phyloP scores from a whole-genome alignment of 768 basidiomycete species.

The Candolleomyces aberdarensis region DNA sequence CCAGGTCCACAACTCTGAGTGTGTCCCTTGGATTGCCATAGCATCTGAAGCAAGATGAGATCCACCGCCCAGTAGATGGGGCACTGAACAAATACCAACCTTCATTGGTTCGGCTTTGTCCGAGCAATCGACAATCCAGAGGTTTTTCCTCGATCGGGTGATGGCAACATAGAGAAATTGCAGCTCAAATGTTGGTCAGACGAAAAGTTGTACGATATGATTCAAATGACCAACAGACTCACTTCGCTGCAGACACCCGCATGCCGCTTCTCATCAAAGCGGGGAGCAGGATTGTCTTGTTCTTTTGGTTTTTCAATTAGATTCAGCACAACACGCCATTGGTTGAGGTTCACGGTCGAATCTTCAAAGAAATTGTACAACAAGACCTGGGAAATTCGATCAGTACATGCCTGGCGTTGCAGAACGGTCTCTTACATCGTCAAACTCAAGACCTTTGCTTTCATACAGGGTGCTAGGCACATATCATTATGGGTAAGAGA shows the following conservation, averaged over 20 bases:
- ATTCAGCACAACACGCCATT: slow-evolving; percentile 61
- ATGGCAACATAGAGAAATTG: no score
- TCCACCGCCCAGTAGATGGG: no score
- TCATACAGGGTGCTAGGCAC: slow-evolving; percentile 55
- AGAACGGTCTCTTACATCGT: slow-evolving; percentile 39
- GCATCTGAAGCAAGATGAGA: no score
- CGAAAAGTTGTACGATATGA: no score
- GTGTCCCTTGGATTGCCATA: no score
- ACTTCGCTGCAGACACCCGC: slow-evolving; percentile 37
- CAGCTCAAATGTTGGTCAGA: no score
- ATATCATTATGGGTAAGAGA: not conserved
- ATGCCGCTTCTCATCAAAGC: slow-evolving; percentile 48
- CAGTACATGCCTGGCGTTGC: not conserved
- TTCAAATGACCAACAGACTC: no score
- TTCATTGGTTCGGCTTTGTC: no score
- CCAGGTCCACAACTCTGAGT: no score
- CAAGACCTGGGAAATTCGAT: slow-evolving; percentile 46
- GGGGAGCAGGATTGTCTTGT: slow-evolving; percentile 40
- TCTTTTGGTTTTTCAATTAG: slow-evolving; percentile 18
- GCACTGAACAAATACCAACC: no score
- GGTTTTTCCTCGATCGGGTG: no score
- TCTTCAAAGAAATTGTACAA: slow-evolving; percentile 75
- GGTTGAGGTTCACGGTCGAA: slow-evolving; percentile 44
- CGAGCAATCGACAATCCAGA: no score
- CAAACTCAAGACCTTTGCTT: slow-evolving; percentile 66